Evolutionary conservation across 225 moss, liverwort and hornwort genomes (phyloP), one percentile per base, ranked within the genome.

Genomic region (Sphagnum tenellum): DNA sequence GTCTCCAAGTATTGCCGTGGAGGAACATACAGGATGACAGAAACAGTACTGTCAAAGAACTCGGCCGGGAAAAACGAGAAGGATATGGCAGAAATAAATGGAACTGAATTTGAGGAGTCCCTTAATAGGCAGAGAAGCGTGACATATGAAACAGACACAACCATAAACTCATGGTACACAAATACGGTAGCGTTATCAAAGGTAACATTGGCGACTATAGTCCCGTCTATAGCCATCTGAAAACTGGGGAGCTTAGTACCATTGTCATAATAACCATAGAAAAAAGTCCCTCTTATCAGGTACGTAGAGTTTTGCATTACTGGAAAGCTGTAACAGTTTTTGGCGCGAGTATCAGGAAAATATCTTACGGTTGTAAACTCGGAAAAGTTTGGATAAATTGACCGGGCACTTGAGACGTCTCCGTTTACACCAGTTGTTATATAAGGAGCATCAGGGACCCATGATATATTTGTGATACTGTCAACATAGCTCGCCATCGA

Each of bases 301-400:
- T 73, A 73, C 14, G 51, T 46, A 49, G 46, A 12, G 58, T 63
- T 47, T 8, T 13, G 49, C 8, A 11, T 8, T 11, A 68, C 68
- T 1, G 68, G 73, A 50, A 73, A 46, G 29, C 29, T 44, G 68
- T 73, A 73, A 57, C 73, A 72, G 66, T 72, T 44, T 14, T 72
- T 72, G 47, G 60, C 8, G 14, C 10, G 3, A 10, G 60, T n/a
- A 45, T 71, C 59, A 57, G 50, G 51, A 63, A 73, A 73, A 59
- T 57, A 52, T 53, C 73, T 68, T 3, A 73, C 8, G 4, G 29
- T 68, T 9, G 46, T 46, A 6, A 56, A 52, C 57, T 68, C 68
- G 0, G 68, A 46, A 53, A 2, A 61, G 47, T 14, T 4, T 52
- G 46, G 2, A 45, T 56, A 9, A 44, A 53, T 51, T 48, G 59